Percentiles rank a stretch among this genome's conserved stretches.
Evolutionary conservation across 805 yeast species (phyloP).

Genomic region (Lipomyces lipofer): DNA sequence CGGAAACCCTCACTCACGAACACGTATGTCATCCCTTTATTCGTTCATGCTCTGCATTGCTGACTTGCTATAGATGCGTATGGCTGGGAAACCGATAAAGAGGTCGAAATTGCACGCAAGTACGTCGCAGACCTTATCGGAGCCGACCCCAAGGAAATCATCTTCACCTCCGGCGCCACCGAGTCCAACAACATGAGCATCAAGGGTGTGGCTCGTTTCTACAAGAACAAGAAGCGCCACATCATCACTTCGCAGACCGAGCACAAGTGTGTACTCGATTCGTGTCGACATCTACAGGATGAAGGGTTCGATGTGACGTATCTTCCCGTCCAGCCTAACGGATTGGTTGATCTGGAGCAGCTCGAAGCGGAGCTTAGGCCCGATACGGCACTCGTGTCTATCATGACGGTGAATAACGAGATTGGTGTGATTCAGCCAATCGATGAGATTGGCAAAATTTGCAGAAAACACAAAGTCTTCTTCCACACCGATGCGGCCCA

Average conservation of each 20-base stretch:
- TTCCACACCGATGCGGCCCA: conserved; percentile 99
- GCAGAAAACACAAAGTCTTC: conserved; percentile 83
- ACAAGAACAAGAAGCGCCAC: conserved; percentile 84
- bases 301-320: conserved; percentile 97
- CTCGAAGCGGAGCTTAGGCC: conserved; percentile 82
- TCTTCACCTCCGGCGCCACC: conserved; percentile 97
- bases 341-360: conserved; percentile 74
- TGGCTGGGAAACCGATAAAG: conserved; percentile 98
- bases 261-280: conserved; percentile 98
- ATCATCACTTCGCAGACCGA: conserved; percentile 96
- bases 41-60: too few relatives aligned
- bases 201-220: conserved; percentile 95
- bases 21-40: conserved; percentile 47
- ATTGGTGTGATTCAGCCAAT: conserved; percentile 97
- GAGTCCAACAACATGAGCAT: conserved; percentile 93
- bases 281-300: conserved; percentile 90
- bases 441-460: conserved; percentile 86
- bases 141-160: conserved; percentile 95
- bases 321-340: conserved; percentile 78
- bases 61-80: conserved; percentile 54
- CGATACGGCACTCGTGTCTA: conserved; percentile 85
- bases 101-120: conserved; percentile 81
- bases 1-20: conserved; percentile 97
- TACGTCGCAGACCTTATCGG: conserved; percentile 80
- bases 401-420: conserved; percentile 98